phyloP scores from a whole-genome alignment of 1,284 basidiomycete genomes.

The Anthracocystis panici-leucophaei region DNA sequence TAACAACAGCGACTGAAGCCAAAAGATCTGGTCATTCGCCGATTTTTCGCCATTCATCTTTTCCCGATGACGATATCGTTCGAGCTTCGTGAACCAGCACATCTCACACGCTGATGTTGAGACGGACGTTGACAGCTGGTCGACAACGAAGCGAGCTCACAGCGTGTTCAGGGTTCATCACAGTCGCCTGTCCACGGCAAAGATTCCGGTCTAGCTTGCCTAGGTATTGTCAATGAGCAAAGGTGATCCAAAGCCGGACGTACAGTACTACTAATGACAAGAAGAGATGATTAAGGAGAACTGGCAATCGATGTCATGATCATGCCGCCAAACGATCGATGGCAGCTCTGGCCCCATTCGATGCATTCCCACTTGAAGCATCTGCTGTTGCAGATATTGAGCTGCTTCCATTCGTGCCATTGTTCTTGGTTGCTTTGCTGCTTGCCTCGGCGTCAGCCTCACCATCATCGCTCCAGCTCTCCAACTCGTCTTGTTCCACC shows the following conservation, averaged over 20 bases:
- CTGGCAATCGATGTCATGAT: not conserved
- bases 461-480: constrained; percentile 58
- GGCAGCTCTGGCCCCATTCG: constrained; percentile 26
- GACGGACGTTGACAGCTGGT: not conserved
- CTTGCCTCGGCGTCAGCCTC: constrained; percentile 22
- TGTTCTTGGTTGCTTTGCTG: constrained; percentile 1
- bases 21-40: no score
- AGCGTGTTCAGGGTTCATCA: not conserved
- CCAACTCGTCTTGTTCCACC: constrained; percentile 52
- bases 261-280: not conserved
- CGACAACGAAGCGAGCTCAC: not conserved
- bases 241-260: not conserved
- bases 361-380: not conserved
- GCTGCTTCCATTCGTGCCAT: constrained; percentile 5
- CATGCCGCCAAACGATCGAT: constrained; percentile 40
- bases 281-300: no score
- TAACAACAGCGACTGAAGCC: no score
- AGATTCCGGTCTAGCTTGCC: not conserved
- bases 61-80: not conserved
- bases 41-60: not conserved
- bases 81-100: not conserved
- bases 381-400: constrained; percentile 16
- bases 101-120: not conserved
- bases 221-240: constrained; percentile 6
- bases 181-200: not conserved